phyloP scores from a whole-genome alignment of 805 yeast genomes.

The Nakazawaea ambrosiae region DNA sequence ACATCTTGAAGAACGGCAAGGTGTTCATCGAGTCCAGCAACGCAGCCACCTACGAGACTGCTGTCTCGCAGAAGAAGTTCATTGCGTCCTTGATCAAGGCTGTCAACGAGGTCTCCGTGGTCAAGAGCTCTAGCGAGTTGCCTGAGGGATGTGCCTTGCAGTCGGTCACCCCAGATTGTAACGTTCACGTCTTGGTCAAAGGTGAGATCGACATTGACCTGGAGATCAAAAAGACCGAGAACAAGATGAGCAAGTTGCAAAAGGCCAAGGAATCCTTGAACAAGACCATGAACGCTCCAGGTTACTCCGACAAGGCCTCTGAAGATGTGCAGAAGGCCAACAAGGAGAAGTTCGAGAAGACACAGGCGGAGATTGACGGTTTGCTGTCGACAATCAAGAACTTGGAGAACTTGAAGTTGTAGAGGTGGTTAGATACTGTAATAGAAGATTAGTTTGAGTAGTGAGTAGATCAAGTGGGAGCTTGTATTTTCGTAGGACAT shows the following conservation, averaged over 20 bases:
- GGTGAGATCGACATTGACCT: conserved; percentile 92
- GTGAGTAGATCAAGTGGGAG: no score
- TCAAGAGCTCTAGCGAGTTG: conserved; percentile 43
- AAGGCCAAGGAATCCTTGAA: conserved; percentile 56
- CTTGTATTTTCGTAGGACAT: no score
- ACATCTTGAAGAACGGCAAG: conserved; percentile 81
- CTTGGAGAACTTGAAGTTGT: conserved; percentile 71
- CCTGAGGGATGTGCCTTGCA: conserved; percentile 90
- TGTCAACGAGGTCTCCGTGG: conserved; percentile 66
- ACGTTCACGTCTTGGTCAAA: conserved; percentile 86
- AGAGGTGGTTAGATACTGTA: conserved; percentile 7
- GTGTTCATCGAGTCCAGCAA: conserved; percentile 71
- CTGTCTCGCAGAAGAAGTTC: conserved; percentile 70
- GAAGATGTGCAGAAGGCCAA: conserved; percentile 77
- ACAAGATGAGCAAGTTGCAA: conserved; percentile 63
- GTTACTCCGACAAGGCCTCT: conserved; percentile 82
- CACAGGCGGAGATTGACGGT: conserved; percentile 84
- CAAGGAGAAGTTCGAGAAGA: conserved; percentile 56
- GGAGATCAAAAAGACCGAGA: conserved; percentile 76
- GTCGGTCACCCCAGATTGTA: conserved; percentile 72
- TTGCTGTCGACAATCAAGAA: conserved; percentile 78
- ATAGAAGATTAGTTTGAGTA: no score
- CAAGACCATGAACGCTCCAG: conserved; percentile 63
- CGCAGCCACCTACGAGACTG: conserved; percentile 40
- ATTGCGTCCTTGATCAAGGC: conserved; percentile 90